phyloP scores from a whole-genome alignment of 495 filamentous ascomycete genomes.

The Cercophora samala region DNA sequence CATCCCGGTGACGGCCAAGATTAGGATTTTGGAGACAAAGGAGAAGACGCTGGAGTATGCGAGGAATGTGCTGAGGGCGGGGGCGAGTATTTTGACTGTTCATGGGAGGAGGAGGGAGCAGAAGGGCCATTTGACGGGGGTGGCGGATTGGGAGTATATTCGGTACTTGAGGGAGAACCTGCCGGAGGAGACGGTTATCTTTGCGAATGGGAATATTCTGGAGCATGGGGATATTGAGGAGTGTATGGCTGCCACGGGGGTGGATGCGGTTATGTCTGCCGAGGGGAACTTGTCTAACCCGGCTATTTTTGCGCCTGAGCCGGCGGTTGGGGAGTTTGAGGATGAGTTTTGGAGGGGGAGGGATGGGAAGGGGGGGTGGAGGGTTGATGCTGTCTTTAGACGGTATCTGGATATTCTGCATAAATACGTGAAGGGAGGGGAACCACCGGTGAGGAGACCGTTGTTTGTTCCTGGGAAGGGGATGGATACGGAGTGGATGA shows the following conservation, averaged over 20 bases:
- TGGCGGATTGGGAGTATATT: conserved; percentile 87
- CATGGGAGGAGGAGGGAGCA: conserved; percentile 88
- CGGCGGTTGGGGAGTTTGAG: conserved; percentile 58
- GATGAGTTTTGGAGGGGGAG: conserved; percentile 81
- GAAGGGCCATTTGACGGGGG: conserved; percentile 91
- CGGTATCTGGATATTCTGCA: conserved; percentile 90
- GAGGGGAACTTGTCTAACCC: conserved; percentile 93
- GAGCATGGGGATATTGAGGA: conserved; percentile 72
- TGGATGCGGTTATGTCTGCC: conserved; percentile 91
- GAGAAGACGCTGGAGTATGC: conserved; percentile 89
- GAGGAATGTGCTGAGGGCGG: conserved; percentile 78
- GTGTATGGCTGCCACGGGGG: conserved; percentile 82
- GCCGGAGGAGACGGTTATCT: conserved; percentile 83
- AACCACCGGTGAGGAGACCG: conserved; percentile 60
- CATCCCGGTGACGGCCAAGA: conserved; percentile 91
- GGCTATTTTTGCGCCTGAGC: conserved; percentile 71
- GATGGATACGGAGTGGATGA: conserved; percentile 47
- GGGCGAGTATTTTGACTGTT: conserved; percentile 87
- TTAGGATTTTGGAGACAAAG: conserved; percentile 80
- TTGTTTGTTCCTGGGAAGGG: conserved; percentile 75
- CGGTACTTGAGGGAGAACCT: conserved; percentile 78
- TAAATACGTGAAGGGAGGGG: conserved; percentile 61
- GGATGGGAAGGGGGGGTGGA: conserved; percentile 79
- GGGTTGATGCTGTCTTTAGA: conserved; percentile 81
- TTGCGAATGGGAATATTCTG: conserved; percentile 94